Base-by-base conservation (phyloP, 805 yeast species). In the Wickerhamomyces strasburgensis region DNA sequence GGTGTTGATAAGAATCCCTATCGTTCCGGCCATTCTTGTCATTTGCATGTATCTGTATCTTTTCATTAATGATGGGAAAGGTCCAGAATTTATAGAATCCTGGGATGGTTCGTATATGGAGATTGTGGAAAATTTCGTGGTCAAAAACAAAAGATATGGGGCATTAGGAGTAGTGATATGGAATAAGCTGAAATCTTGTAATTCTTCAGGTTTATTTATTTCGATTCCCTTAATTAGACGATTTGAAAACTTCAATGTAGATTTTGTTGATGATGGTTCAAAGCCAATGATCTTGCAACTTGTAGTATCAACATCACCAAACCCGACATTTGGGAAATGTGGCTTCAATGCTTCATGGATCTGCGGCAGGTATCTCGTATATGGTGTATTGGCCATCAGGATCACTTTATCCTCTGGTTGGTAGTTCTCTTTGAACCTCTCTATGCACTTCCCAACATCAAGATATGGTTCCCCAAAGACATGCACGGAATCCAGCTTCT, bases 1-100 rank as follows among this genome's bases (percentile, higher is more conserved):
- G 0, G 98, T 90, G 55, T 93, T 94, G 27, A 93, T 89, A 24
- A 93, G 66, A 19, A 93, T 75, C 2, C 98, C 98, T 24, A 93
- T 72, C 1, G 98, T 90, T 2, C 93, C 89, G 0, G 98, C 94
- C 1, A 90, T 73, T 49, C 96, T 72, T 0, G 97, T 95, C 53
- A 81, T 68, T 54, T 84, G 90, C 86, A 93, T 87, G 51, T 72
- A 79, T 44, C 83, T 71, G 55, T 93, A 93, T 25, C 98, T 71
- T 48, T 81, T 80, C 81, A 80, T 81, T 38, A 93, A 63, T 9
- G 87, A 80, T 1, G 94, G 88, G 49, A 70, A 76, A 1, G 94
- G 89, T 0, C 88, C 89, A 27, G 62, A 61, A 0, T 59, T 49
- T 1, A 68, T 37, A 0, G 56, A 40, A 11, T 56, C 38, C 2